Base-by-base conservation (phyloP, 2,329 filamentous ascomycete genomes). In the Macroventuria anomochaeta region DNA sequence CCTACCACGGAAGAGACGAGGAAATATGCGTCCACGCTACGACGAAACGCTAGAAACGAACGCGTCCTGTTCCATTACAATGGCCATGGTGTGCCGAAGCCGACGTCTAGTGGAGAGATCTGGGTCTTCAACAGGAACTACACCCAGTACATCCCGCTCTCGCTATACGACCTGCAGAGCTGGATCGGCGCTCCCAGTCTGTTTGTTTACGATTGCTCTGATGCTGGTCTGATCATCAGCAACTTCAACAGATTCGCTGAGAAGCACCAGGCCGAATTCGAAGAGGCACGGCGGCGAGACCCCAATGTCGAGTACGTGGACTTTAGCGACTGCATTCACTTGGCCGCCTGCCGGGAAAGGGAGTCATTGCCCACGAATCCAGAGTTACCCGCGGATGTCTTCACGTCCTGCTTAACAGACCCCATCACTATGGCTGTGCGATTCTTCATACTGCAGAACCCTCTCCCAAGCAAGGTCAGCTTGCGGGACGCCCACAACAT, bases 61-160 rank as follows among this genome's bases (percentile, higher is more conserved):
- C 84, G 95, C 42, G 91, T 99, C 1, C 80, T 99, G n/a, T 91
- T 99, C 67, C 95, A 99, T 73, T 99, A 99, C 81, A 99, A 99
- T 67, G 95, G 95, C 13, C 95, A 99, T 74, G 95, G 95, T 39
- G 95, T 99, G 10, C 95, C 95, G 1, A 91, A 97, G 69, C 95
- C 95, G 3, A 99, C 95, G 0, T 87, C 90, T 3, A 97, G 93
- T 4, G 95, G 95, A 12, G 95, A 99, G 75, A 96, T 99, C 17
- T 99, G 95, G 95, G 96, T 97, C 5, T 99, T 99, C 75, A 99
- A 99, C 76, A 93, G 95, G 65, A 97, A 91, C 63, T 99, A 97
- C 73, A 99, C 95, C 0, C 95, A 99, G 76, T 99, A 99, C 72
- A 99, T 99, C 34, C 95, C 95, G 0, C 90, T 99, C 36, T 96